Percentiles rank a stretch among this genome's conserved stretches.
Conservation (phyloP, 176 grass and related monocot genomes). For the Musa beccarii region DNA sequence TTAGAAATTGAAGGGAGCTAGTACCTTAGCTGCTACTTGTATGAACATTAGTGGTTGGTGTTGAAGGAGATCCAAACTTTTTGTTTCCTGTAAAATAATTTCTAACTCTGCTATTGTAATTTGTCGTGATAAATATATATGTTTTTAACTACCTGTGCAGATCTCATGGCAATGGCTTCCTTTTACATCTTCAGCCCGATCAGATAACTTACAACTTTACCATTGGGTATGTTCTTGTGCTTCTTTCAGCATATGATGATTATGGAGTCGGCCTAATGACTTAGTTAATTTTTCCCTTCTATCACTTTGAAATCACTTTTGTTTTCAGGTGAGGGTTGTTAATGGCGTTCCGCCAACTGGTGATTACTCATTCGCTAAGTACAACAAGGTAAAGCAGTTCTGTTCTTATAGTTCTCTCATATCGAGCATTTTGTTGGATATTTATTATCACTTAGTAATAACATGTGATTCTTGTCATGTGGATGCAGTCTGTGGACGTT, state of each 20-base stretch:
- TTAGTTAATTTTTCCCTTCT: constrained; percentile 7
- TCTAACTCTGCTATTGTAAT: not conserved
- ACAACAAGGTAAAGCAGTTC: constrained; percentile 55
- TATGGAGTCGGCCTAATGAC: constrained; percentile 13
- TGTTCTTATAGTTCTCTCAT: not conserved
- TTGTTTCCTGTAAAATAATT: not conserved
- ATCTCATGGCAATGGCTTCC: constrained; percentile 87
- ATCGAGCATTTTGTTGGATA: not conserved
- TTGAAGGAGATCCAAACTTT: not conserved
- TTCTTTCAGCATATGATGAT: constrained; percentile 15
- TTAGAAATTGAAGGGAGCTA: not conserved
- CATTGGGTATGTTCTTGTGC: constrained; percentile 68
- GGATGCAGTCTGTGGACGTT: constrained; percentile 76
- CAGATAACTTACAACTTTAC: constrained; percentile 76
- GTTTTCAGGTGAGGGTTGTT: constrained; percentile 72
- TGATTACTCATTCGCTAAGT: constrained; percentile 93
- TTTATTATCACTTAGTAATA: not conserved
- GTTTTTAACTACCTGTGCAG: constrained; percentile 39
- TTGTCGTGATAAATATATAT: constrained; percentile 9
- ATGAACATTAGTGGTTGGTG: not conserved
- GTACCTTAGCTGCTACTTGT: not conserved
- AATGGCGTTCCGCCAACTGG: constrained; percentile 75
- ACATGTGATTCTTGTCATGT: constrained; percentile 12
- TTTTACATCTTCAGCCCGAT: constrained; percentile 77
- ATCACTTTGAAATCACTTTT: constrained; percentile 3